Conservation (phyloP, 108 stramenopile species). For the Pseudonitzschia delicatissima region DNA sequence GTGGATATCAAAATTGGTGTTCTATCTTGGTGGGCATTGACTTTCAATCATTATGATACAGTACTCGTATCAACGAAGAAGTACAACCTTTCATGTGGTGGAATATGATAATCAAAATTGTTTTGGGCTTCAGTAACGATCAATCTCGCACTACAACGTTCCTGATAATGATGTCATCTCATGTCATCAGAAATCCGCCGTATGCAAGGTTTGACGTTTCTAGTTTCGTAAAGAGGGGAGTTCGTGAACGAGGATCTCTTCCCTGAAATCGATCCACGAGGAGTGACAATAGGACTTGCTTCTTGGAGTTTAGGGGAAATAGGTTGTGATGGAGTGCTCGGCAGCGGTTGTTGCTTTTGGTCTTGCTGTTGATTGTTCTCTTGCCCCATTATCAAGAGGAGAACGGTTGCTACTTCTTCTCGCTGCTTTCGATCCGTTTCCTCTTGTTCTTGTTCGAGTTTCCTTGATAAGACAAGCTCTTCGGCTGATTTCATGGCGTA, state of each 20-base stretch:
- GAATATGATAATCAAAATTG: too few species aligned
- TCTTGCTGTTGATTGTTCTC: background rate
- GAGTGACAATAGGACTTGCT: constrained; percentile 9
- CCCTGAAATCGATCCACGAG: constrained; percentile 2
- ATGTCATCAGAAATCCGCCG: background rate
- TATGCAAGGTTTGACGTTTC: constrained; percentile 12
- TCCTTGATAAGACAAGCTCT: constrained; percentile 1
- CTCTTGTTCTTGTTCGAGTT: constrained; percentile 1
- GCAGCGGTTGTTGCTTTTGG: background rate
- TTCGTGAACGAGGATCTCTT: background rate
- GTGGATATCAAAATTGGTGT: too few species aligned
- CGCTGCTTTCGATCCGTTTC: constrained; percentile 13
- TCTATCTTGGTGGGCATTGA: too few species aligned
- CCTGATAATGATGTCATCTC: too few species aligned
- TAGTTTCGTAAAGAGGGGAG: background rate
- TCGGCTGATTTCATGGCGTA: constrained; percentile 16
- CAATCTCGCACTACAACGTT: too few species aligned
- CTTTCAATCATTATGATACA: too few species aligned
- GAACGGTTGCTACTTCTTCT: constrained; percentile 12
- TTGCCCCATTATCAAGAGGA: constrained; percentile 3
- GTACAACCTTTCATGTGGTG: too few species aligned
- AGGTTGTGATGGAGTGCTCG: background rate
- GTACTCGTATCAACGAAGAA: too few species aligned
- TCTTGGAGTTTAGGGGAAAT: background rate
- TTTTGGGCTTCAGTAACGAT: too few species aligned